These are phyloP conservation scores for Candida germanica DNA, from an alignment of 805 yeast genomes.

Conservation along the genomic window DNA sequence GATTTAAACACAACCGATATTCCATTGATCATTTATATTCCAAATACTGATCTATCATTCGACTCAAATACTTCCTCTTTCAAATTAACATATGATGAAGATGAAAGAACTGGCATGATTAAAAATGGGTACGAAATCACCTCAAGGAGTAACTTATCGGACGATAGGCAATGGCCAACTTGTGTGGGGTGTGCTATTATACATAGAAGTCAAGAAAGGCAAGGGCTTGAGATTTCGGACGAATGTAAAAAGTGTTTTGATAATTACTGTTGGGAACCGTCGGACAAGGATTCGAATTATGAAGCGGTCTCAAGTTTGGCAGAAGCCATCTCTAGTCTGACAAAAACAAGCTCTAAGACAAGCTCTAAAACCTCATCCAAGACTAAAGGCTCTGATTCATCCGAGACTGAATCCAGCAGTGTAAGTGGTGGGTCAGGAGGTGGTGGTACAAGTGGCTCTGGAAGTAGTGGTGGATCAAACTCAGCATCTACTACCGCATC, in stretches of 20 bases:
- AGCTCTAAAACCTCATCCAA: neutral
- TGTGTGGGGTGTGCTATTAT: slow-evolving; percentile 84
- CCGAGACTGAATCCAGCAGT: too few relatives aligned
- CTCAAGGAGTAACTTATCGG: slow-evolving; percentile 60
- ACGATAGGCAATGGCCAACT: slow-evolving; percentile 64
- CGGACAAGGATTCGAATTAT: neutral
- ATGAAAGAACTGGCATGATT: slow-evolving; percentile 58
- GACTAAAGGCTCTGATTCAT: too few relatives aligned
- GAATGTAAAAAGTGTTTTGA: slow-evolving; percentile 73
- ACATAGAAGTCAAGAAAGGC: slow-evolving; percentile 72
- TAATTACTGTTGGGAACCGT: slow-evolving; percentile 66
- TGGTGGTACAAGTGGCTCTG: too few relatives aligned
- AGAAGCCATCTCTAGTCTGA: slow-evolving; percentile 1
- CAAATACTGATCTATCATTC: slow-evolving; percentile 66
- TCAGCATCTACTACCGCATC: too few relatives aligned
- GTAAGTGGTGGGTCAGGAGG: too few relatives aligned
- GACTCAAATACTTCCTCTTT: slow-evolving; percentile 71
- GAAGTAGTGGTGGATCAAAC: too few relatives aligned
- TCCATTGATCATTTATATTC: slow-evolving; percentile 73
- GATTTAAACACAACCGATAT: slow-evolving; percentile 24
- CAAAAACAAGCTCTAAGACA: neutral
- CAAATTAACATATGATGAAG: slow-evolving; percentile 57
- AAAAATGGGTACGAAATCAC: slow-evolving; percentile 74
- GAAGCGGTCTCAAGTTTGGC: slow-evolving; percentile 3
- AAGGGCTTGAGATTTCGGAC: slow-evolving; percentile 53